These are phyloP conservation scores for Candida verbasci DNA, from an alignment of 805 yeast genomes.

Conservation along the genomic window DNA sequence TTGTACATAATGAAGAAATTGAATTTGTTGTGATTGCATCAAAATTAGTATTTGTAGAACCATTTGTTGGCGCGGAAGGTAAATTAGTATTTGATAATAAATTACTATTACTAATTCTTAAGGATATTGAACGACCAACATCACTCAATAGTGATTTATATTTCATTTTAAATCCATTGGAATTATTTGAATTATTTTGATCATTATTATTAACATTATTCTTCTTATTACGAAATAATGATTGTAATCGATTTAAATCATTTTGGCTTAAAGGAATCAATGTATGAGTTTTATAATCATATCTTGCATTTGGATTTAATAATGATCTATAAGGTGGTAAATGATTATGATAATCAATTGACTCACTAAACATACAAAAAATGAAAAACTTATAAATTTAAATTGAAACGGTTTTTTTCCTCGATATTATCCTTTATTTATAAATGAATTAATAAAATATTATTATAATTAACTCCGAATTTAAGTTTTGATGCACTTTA, in stretches of 20 bases:
- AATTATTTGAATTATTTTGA: background rate
- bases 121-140: slow-evolving; percentile 40
- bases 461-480: too few relatives aligned
- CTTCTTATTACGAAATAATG: slow-evolving; percentile 7
- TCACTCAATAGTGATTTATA: slow-evolving; percentile 46
- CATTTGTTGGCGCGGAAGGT: background rate
- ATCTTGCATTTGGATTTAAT: slow-evolving; percentile 43
- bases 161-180: slow-evolving; percentile 36
- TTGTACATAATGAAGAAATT: too few relatives aligned
- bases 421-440: too few relatives aligned
- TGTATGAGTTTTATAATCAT: slow-evolving; percentile 47
- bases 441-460: too few relatives aligned
- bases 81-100: slow-evolving; percentile 8
- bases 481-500: too few relatives aligned
- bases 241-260: slow-evolving; percentile 21
- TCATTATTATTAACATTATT: background rate
- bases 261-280: slow-evolving; percentile 34
- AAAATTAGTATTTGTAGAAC: background rate
- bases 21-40: background rate
- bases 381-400: too few relatives aligned
- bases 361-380: slow-evolving; percentile 3
- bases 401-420: too few relatives aligned
- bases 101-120: slow-evolving; percentile 22
- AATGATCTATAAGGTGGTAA: slow-evolving; percentile 53
- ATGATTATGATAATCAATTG: slow-evolving; percentile 23